Evolutionary conservation across 306 rosid species (phyloP).

Genomic region (Luffa aegyptiaca): DNA sequence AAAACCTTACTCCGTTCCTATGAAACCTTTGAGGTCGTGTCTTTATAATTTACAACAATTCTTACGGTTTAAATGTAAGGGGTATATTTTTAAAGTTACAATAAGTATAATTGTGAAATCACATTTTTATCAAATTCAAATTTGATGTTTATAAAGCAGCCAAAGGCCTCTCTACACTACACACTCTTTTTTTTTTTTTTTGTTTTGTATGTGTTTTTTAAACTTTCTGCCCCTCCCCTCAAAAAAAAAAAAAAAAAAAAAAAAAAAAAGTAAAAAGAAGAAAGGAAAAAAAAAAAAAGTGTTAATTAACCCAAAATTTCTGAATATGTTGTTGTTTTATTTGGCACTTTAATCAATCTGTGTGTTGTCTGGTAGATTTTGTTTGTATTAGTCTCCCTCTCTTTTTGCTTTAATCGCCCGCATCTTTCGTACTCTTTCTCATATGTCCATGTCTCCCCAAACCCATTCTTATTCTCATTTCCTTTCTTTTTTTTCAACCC

Average conservation of each 20-base stretch:
- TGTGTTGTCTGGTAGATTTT: slow-evolving; percentile 29
- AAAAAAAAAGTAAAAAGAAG: not conserved
- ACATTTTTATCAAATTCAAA: not conserved
- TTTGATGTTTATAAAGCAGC: too few relatives aligned
- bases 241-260: too few relatives aligned
- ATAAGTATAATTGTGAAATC: not conserved
- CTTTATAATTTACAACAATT: too few relatives aligned
- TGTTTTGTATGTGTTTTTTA: too few relatives aligned
- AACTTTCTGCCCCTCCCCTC: not conserved
- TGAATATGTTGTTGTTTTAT: not conserved
- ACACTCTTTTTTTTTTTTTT: too few relatives aligned
- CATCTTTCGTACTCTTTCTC: slow-evolving; percentile 59
- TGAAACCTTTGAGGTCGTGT: too few relatives aligned
- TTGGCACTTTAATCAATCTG: slow-evolving; percentile 26
- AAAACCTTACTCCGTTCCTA: too few relatives aligned
- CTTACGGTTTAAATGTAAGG: too few relatives aligned
- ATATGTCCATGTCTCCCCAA: slow-evolving; percentile 38
- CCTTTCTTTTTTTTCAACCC: not conserved
- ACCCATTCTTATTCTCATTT: slow-evolving; percentile 29
- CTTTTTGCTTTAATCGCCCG: slow-evolving; percentile 43
- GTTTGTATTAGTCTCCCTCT: slow-evolving; percentile 19
- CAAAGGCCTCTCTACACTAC: too few relatives aligned
- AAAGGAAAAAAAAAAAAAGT: not conserved
- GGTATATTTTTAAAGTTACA: too few relatives aligned
- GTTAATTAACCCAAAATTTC: not conserved